phyloP scores from a whole-genome alignment of 352 stramenopile species.

The Globisporangium okanoganense region DNA sequence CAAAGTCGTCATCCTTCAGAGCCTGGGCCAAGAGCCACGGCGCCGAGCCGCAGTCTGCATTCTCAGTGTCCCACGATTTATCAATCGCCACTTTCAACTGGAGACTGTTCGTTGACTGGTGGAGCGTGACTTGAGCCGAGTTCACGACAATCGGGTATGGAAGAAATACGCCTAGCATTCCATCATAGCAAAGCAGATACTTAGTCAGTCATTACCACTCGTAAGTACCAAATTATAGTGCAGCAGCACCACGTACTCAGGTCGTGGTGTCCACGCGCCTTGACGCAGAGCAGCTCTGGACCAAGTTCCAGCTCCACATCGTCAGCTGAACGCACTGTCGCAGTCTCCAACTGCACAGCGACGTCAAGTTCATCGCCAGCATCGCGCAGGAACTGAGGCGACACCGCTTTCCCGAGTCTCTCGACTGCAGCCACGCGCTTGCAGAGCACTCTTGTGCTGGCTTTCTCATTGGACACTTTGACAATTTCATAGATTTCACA shows the following conservation, averaged over 20 bases:
- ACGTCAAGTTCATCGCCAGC: slow-evolving; percentile 32
- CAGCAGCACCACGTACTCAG: slow-evolving; percentile 43
- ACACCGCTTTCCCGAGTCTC: slow-evolving; percentile 38
- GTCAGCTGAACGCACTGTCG: slow-evolving; percentile 17
- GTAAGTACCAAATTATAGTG: too few species aligned
- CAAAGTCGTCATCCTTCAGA: slow-evolving; percentile 30
- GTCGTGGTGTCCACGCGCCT: slow-evolving; percentile 41
- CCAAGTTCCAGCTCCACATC: slow-evolving; percentile 51
- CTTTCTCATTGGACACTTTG: not conserved
- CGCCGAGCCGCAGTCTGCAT: slow-evolving; percentile 50
- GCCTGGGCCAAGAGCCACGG: slow-evolving; percentile 64
- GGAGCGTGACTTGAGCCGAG: slow-evolving; percentile 31
- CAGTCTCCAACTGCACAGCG: slow-evolving; percentile 33
- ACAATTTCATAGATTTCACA: slow-evolving; percentile 43
- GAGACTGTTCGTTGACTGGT: slow-evolving; percentile 31
- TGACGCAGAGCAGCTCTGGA: slow-evolving; percentile 44
- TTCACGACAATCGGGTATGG: slow-evolving; percentile 53
- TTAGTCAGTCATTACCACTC: not conserved
- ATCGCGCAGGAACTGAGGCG: slow-evolving; percentile 32
- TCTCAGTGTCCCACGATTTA: slow-evolving; percentile 39
- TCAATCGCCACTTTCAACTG: slow-evolving; percentile 40
- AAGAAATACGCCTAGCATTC: slow-evolving; percentile 44
- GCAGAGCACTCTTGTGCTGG: slow-evolving; percentile 16
- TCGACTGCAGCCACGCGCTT: slow-evolving; percentile 28
- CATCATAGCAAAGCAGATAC: not conserved